Evolutionary conservation across 441 rosid species (phyloP).

Genomic region (Pelargonium fulgidum): DNA sequence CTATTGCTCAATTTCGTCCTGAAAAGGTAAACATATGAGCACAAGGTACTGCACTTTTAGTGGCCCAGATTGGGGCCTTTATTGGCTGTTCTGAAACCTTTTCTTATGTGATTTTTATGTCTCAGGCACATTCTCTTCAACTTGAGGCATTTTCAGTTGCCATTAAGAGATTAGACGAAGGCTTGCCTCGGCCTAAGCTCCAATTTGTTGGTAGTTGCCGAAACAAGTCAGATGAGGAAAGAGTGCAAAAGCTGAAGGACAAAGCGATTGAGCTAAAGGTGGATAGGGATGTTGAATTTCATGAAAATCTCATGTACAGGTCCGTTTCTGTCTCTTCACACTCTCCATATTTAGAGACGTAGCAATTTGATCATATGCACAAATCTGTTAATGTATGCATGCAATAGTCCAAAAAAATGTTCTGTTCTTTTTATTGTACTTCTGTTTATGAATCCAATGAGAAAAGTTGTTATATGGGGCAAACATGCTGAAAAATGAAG

Average conservation of each 20-base stretch:
- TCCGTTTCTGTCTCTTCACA: constrained; percentile 19
- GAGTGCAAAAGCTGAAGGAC: constrained; percentile 62
- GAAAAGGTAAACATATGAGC: constrained; percentile 59
- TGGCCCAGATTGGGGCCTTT: constrained; percentile 27
- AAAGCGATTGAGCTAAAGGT: constrained; percentile 62
- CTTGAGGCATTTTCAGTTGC: constrained; percentile 76
- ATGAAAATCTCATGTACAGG: constrained; percentile 73
- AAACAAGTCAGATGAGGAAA: constrained; percentile 69
- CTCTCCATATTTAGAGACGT: not conserved
- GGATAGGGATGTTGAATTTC: constrained; percentile 57
- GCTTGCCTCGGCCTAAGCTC: constrained; percentile 60
- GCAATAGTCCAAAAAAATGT: not conserved
- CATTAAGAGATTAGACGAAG: constrained; percentile 39
- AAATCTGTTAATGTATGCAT: not conserved
- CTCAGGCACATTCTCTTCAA: constrained; percentile 84
- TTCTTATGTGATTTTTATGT: constrained; percentile 20
- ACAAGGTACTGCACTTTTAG: constrained; percentile 30
- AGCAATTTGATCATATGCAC: not conserved
- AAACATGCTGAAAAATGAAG: not conserved
- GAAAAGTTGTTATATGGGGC: not conserved
- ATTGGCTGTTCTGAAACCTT: not conserved
- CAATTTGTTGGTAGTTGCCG: constrained; percentile 95
- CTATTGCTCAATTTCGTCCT: constrained; percentile 94
- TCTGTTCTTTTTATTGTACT: not conserved
- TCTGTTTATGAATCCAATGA: not conserved